Percentiles rank a stretch among this genome's conserved stretches.
These are phyloP conservation scores for Alternaria hordeiaustralica DNA, from an alignment of 2,329 filamentous ascomycete genomes.

Conservation along the genomic window DNA sequence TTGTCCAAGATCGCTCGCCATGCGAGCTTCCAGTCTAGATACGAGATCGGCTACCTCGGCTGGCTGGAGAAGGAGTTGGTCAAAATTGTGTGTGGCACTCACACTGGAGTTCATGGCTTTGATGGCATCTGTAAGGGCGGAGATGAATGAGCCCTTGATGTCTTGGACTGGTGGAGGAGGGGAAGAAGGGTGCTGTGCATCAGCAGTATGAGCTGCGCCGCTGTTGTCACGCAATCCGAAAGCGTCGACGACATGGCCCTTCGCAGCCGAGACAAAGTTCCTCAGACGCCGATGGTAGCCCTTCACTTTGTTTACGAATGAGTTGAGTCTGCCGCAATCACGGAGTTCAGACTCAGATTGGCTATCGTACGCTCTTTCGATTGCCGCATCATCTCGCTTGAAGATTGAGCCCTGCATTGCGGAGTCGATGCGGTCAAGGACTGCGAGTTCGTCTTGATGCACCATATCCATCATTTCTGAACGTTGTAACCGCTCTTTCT, in stretches of 20 bases:
- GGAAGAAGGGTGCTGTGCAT: rapidly evolving
- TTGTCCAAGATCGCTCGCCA: not conserved
- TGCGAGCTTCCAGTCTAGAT: not conserved
- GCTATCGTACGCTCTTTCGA: not conserved
- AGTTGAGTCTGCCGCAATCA: not conserved
- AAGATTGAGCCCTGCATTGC: not conserved
- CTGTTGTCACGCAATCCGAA: not conserved
- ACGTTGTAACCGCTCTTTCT: not conserved
- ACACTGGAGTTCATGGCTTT: not conserved
- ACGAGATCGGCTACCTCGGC: not conserved
- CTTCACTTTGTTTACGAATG: not conserved
- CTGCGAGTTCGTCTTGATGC: not conserved
- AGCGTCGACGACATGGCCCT: not conserved
- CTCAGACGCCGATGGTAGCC: not conserved
- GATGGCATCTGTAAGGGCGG: not conserved
- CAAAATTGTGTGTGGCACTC: not conserved
- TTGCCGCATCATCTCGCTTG: not conserved
- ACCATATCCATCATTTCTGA: not conserved
- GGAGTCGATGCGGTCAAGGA: not conserved
- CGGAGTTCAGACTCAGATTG: not conserved
- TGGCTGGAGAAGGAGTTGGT: not conserved
- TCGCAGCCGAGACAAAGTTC: not conserved
- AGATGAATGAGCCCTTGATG: not conserved
- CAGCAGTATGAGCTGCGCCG: not conserved
- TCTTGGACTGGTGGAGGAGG: not conserved